phyloP scores from a whole-genome alignment of 805 yeast genomes.

The Nakazawaea sp. region DNA sequence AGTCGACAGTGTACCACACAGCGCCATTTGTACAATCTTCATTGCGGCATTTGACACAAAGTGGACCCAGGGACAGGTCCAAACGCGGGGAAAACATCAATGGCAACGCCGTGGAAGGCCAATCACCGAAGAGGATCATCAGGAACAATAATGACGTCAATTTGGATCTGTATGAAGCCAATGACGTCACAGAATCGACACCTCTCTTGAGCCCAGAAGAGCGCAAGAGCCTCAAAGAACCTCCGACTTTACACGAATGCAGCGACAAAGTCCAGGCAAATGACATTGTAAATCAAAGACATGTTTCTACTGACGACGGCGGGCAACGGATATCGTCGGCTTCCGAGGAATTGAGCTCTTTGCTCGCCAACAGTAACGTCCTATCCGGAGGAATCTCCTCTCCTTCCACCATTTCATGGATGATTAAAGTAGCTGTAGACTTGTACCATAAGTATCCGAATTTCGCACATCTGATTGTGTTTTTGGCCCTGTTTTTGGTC shows the following conservation, averaged over 20 bases:
- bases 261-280: conserved; percentile 8
- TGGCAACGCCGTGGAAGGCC: too few species aligned
- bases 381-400: conserved; percentile 4
- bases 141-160: neutral
- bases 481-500: neutral
- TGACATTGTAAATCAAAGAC: conserved; percentile 7
- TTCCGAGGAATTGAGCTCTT: conserved; percentile 1
- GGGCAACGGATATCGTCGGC: neutral
- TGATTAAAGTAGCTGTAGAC: neutral
- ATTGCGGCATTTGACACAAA: neutral
- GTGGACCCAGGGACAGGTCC: too few species aligned
- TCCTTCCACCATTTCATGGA: conserved; percentile 2
- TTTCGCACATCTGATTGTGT: conserved; percentile 1
- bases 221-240: conserved; percentile 2
- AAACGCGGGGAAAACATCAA: too few species aligned
- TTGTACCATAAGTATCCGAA: conserved; percentile 5
- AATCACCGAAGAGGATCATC: too few species aligned
- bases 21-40: conserved; percentile 2
- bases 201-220: neutral
- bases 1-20: neutral
- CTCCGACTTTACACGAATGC: conserved; percentile 5
- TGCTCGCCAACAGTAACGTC: conserved; percentile 1
- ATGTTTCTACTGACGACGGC: neutral
- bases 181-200: neutral
- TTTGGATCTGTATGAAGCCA: neutral